Conservation (phyloP, 73 alveolate genomes). For the Blepharisma japonicum region DNA sequence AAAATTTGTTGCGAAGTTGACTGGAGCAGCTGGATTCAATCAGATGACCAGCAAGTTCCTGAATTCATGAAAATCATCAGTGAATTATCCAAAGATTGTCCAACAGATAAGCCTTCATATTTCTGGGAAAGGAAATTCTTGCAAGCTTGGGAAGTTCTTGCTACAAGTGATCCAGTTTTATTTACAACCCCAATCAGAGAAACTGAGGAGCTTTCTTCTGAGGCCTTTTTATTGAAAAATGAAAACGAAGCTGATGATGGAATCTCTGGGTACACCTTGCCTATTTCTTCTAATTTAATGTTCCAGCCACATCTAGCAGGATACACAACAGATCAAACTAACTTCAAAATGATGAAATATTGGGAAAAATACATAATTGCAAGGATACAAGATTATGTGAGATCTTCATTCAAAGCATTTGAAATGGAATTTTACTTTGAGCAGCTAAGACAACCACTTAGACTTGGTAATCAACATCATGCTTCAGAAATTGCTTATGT, state of each 20-base stretch:
- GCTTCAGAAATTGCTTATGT: constrained; percentile 77
- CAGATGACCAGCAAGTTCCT: background rate
- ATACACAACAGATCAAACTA: constrained; percentile 50
- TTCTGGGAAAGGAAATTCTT: constrained; percentile 44
- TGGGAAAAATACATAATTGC: constrained; percentile 89
- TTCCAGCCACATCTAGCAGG: constrained; percentile 63
- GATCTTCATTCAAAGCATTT: constrained; percentile 63
- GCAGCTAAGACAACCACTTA: constrained; percentile 63
- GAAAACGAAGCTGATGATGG: constrained; percentile 20
- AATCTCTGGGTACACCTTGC: constrained; percentile 40
- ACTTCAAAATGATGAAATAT: constrained; percentile 67
- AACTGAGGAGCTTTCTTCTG: background rate
- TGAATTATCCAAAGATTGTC: constrained; percentile 30
- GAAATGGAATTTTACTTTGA: constrained; percentile 84
- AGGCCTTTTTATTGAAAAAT: constrained; percentile 26
- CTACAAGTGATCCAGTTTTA: background rate
- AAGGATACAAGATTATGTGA: constrained; percentile 75
- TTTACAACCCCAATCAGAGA: constrained; percentile 8
- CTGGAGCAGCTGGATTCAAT: constrained; percentile 27
- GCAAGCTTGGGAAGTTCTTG: constrained; percentile 57
- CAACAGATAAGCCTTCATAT: constrained; percentile 40
- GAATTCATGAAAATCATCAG: constrained; percentile 29
- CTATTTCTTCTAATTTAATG: constrained; percentile 39
- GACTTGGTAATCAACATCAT: constrained; percentile 64
- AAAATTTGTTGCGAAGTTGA: constrained; percentile 33